These are phyloP conservation scores for Cystobasidium onofrii DNA, from an alignment of 768 basidiomycete genomes.

Conservation along the genomic window DNA sequence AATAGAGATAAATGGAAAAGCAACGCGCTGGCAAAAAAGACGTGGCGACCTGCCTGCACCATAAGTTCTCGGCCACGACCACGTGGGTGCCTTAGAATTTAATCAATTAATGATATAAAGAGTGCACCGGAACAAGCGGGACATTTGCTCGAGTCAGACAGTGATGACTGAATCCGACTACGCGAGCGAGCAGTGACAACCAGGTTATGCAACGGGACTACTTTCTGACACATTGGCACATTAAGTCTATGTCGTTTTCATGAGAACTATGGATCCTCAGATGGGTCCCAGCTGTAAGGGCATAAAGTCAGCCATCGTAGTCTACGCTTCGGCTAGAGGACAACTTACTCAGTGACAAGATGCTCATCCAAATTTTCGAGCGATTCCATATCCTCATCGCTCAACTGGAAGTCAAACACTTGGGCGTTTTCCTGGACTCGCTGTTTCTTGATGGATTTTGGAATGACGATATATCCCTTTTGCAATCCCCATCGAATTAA, in stretches of 20 bases:
- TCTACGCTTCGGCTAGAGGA: neutral
- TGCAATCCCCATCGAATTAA: constrained; percentile 77
- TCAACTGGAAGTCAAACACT: constrained; percentile 50
- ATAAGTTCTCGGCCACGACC: too few species aligned
- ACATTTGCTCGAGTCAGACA: too few species aligned
- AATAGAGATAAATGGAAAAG: neutral
- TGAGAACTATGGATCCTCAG: constrained; percentile 16
- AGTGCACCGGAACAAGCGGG: too few species aligned
- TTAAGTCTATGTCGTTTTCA: too few species aligned
- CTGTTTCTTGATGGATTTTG: constrained; percentile 49
- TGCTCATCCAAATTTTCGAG: constrained; percentile 33
- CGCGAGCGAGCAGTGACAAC: too few species aligned
- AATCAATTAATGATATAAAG: too few species aligned
- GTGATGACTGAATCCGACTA: too few species aligned
- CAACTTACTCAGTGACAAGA: constrained; percentile 30
- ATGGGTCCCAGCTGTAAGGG: constrained; percentile 26
- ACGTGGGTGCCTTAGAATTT: too few species aligned
- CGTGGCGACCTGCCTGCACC: too few species aligned
- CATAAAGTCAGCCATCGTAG: neutral
- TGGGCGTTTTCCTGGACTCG: constrained; percentile 49
- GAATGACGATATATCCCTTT: constrained; percentile 50
- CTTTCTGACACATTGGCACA: too few species aligned
- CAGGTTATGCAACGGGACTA: too few species aligned
- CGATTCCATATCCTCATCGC: constrained; percentile 48
- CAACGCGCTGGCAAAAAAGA: neutral